Percentiles rank a stretch among this genome's conserved stretches.
Evolutionary conservation across 495 filamentous ascomycete species (phyloP).

Genomic region (Hypoxylon subgilvum): DNA sequence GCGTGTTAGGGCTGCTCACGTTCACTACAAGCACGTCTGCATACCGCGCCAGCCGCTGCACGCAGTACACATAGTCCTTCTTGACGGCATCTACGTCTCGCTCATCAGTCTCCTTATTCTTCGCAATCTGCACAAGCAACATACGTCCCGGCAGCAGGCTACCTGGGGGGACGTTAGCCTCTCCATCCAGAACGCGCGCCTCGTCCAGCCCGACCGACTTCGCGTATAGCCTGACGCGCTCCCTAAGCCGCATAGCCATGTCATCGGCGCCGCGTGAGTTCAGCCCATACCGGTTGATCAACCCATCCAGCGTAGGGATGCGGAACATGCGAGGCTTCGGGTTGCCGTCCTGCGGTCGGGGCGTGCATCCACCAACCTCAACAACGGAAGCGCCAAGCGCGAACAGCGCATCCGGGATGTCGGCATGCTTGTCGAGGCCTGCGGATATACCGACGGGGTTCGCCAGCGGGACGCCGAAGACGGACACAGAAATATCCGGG

Average conservation of each 20-base stretch:
- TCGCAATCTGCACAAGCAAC: conserved; percentile 93
- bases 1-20: conserved; percentile 94
- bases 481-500: conserved; percentile 52
- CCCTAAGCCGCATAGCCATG: conserved; percentile 78
- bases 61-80: conserved; percentile 84
- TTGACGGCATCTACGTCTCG: conserved; percentile 82
- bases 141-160: conserved; percentile 75
- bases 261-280: conserved; percentile 88
- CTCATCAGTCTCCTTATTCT: conserved; percentile 90
- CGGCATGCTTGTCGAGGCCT: conserved; percentile 91
- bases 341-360: conserved; percentile 84
- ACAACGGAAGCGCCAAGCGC: conserved; percentile 81
- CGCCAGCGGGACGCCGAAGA: conserved; percentile 78
- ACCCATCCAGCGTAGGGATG: conserved; percentile 74
- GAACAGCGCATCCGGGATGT: conserved; percentile 81
- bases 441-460: conserved; percentile 93
- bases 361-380: conserved; percentile 90
- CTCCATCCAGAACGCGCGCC: conserved; percentile 72
- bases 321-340: conserved; percentile 86
- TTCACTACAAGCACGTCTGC: conserved; percentile 96
- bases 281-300: conserved; percentile 95
- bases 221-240: conserved; percentile 78
- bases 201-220: conserved; percentile 72
- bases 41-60: conserved; percentile 78
- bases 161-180: conserved; percentile 68